These are phyloP conservation scores for Dothistroma pini DNA, from an alignment of 2,329 filamentous ascomycete species.

Conservation along the genomic window DNA sequence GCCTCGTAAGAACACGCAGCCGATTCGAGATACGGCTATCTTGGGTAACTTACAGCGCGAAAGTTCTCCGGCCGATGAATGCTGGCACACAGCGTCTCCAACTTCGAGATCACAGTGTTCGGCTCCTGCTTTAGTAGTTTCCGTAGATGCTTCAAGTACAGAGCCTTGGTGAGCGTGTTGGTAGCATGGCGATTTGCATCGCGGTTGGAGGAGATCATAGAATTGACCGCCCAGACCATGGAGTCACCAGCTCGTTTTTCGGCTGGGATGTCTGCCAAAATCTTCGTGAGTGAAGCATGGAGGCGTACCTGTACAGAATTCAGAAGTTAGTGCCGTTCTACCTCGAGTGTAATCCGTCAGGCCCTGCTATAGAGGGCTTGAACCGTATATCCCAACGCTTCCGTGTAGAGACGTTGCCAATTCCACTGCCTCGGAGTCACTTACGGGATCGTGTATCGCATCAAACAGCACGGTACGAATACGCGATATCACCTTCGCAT, in stretches of 20 bases:
- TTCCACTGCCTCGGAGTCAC: no score
- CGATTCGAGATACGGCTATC: no score
- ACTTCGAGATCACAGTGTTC: conserved; percentile 68
- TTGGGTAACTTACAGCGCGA: no score
- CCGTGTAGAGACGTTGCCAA: no score
- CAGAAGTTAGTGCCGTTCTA: no score
- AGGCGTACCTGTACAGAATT: conserved; percentile 39
- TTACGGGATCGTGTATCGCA: conserved; percentile 74
- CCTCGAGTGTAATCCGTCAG: no score
- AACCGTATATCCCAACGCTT: no score
- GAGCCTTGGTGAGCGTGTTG: conserved; percentile 77
- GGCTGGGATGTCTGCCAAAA: conserved; percentile 88
- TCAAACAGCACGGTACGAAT: conserved; percentile 82
- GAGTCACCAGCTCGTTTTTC: conserved; percentile 77
- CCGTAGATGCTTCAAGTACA: conserved; percentile 82
- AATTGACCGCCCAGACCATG: conserved; percentile 61
- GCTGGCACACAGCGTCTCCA: conserved; percentile 69
- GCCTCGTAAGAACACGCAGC: no score
- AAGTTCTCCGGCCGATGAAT: conserved; percentile 84
- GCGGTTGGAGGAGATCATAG: conserved; percentile 74
- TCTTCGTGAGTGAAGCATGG: conserved; percentile 66
- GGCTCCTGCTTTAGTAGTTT: conserved; percentile 75
- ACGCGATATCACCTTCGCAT: conserved; percentile 77
- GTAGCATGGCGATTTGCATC: conserved; percentile 74
- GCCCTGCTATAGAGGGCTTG: no score